Evolutionary conservation across 1,284 basidiomycete genomes (phyloP), one percentile per base, ranked within the genome.

Genomic region (Cerioporus squamosus): DNA sequence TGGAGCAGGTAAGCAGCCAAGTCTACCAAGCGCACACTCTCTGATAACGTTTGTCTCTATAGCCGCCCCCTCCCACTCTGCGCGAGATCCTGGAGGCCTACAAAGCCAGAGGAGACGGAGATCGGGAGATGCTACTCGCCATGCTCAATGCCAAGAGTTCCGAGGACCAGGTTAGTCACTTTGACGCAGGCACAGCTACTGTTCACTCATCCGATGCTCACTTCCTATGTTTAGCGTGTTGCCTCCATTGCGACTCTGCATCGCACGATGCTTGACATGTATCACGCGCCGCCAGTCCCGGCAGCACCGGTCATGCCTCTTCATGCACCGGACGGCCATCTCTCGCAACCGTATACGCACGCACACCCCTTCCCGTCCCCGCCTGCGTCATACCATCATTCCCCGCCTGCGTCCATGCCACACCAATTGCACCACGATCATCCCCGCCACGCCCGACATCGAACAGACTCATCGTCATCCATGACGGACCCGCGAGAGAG

Each of bases 121-220:
- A 96, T 80, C 82, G 93, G 40, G 93, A 95, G 55, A 89, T 95
- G 84, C 80, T 96, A 24, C 81, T 95, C 48, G 86, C 91, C 65
- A 91, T 96, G 81, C 79, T 96, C 52, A 92, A 89, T 62, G 93
- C 94, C 71, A 95, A 96, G 78, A 85, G 87, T 60, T 88, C 93
- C 23, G 94, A 96, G 72, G 94, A 96, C 72, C 90, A 95, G 84
- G 88, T 88, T 45, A 55, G 80, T 72, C 36, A 15, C 42, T 47
- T 40, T 39, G 24, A 24, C 53, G 46, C 40, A 42, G 52, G 55
- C 46, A 53, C n/a, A 23, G 44, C 48, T 26, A 54, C 45, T 55
- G 49, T 52, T 47, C 24, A 26, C 24, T 44, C 57, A 56, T 44
- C 45, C 55, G 46, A 54, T 20, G 1, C 60, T 65, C 55, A 59